phyloP scores from a whole-genome alignment of 129 eudicot species.

The Flaveria trinervia region DNA sequence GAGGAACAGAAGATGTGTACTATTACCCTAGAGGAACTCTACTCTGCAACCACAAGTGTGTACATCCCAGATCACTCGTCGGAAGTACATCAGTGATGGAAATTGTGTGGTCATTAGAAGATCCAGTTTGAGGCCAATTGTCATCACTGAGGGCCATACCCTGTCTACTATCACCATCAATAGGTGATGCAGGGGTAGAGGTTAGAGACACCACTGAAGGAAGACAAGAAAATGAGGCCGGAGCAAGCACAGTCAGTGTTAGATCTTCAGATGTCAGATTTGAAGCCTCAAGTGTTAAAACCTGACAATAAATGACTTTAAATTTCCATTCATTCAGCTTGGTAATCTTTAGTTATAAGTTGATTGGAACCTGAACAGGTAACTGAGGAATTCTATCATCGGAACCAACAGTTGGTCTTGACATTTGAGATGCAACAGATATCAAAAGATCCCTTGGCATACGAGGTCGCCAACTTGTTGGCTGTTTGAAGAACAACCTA shows the following conservation, averaged over 20 bases:
- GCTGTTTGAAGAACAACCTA: constrained; percentile 90
- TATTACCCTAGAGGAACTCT: constrained; percentile 94
- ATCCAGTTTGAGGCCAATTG: constrained; percentile 42
- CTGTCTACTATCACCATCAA: constrained; percentile 37
- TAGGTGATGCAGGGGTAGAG: constrained; percentile 65
- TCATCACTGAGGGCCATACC: constrained; percentile 36
- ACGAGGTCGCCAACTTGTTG: constrained; percentile 95
- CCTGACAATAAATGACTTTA: constrained; percentile 46
- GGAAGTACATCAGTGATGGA: constrained; percentile 75
- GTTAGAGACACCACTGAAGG: constrained; percentile 76
- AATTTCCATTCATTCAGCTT: constrained; percentile 4
- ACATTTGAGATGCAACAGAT: constrained; percentile 95
- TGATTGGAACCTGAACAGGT: constrained; percentile 79
- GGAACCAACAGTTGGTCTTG: constrained; percentile 60
- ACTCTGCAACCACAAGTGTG: constrained; percentile 95
- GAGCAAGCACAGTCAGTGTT: constrained; percentile 90
- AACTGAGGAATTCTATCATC: constrained; percentile 65
- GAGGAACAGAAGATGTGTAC: constrained; percentile 14
- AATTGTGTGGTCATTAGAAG: constrained; percentile 42
- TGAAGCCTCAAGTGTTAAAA: constrained; percentile 94
- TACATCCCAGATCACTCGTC: constrained; percentile 74
- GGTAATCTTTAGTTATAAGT: not conserved
- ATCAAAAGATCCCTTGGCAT: constrained; percentile 81
- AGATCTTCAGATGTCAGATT: constrained; percentile 87
- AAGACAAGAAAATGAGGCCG: constrained; percentile 74